These are phyloP conservation scores for Fistulifera solaris DNA, from an alignment of 108 stramenopile species.

Conservation along the genomic window DNA sequence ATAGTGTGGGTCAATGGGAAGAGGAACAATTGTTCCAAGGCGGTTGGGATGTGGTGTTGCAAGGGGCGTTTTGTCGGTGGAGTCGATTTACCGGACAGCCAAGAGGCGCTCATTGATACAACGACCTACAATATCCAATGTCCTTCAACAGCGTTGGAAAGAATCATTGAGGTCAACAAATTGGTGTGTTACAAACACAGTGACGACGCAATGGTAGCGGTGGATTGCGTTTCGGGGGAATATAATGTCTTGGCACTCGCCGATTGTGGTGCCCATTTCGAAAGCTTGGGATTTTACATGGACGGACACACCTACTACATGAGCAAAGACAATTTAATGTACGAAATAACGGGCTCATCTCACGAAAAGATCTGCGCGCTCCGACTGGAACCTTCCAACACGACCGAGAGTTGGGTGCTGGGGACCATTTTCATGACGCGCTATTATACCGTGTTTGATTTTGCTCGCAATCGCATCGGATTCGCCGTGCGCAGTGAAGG, in stretches of 20 bases:
- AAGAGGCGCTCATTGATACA: constrained; percentile 83
- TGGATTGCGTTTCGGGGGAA: constrained; percentile 17
- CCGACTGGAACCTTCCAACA: constrained; percentile 19
- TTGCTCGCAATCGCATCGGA: constrained; percentile 69
- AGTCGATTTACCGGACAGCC: constrained; percentile 26
- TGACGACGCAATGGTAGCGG: background rate
- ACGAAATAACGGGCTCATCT: constrained; percentile 11
- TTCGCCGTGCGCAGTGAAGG: constrained; percentile 43
- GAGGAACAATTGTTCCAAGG: constrained; percentile 17
- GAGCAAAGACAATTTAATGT: constrained; percentile 36
- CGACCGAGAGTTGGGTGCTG: constrained; percentile 39
- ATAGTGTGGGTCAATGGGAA: constrained; percentile 29
- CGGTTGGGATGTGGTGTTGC: constrained; percentile 88
- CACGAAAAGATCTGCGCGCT: constrained; percentile 25
- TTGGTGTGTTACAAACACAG: constrained; percentile 35
- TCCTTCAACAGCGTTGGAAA: constrained; percentile 49
- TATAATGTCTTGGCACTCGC: constrained; percentile 32
- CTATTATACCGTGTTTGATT: constrained; percentile 95
- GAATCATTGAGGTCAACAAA: constrained; percentile 48
- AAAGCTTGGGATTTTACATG: constrained; percentile 30
- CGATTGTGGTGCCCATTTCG: constrained; percentile 34
- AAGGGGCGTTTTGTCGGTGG: constrained; percentile 49
- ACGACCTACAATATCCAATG: constrained; percentile 89
- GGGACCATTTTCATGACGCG: constrained; percentile 95
- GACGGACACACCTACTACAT: constrained; percentile 27